phyloP scores from a whole-genome alignment of 352 stramenopile genomes.

The Globisporangium megalacanthum region DNA sequence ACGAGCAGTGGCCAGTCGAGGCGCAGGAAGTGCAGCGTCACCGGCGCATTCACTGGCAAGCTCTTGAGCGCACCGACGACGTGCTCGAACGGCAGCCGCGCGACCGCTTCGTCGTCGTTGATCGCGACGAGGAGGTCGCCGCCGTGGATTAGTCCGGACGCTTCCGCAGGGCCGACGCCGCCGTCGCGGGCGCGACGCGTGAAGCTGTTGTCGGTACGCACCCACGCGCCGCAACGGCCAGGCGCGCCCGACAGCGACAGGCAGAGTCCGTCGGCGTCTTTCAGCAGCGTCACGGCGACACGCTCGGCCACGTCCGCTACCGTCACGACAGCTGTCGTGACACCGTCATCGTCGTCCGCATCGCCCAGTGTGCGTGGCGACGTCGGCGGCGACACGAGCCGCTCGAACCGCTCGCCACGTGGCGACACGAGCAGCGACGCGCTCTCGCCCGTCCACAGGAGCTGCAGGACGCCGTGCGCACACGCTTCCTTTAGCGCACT shows the following conservation, averaged over 20 bases:
- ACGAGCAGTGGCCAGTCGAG: constrained; percentile 57
- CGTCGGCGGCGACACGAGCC: constrained; percentile 21
- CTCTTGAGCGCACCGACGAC: constrained; percentile 62
- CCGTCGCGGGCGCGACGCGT: constrained; percentile 39
- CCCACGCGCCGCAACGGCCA: constrained; percentile 68
- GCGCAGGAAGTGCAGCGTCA: constrained; percentile 53
- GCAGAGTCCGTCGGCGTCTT: constrained; percentile 65
- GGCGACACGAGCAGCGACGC: constrained; percentile 55
- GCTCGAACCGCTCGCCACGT: constrained; percentile 37
- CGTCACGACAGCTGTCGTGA: background rate
- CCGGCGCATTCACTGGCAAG: constrained; percentile 32
- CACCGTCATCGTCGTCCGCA: constrained; percentile 9
- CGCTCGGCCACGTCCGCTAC: constrained; percentile 27
- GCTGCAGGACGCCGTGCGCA: constrained; percentile 40
- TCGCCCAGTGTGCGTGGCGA: constrained; percentile 8
- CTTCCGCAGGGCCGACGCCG: constrained; percentile 53
- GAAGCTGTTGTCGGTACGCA: constrained; percentile 74
- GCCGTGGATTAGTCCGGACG: constrained; percentile 43
- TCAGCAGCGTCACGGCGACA: constrained; percentile 44
- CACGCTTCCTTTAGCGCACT: constrained; percentile 48
- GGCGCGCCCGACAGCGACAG: constrained; percentile 73
- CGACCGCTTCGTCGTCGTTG: constrained; percentile 44
- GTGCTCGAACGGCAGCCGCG: constrained; percentile 63
- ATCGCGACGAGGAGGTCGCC: constrained; percentile 72
- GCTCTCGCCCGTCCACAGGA: constrained; percentile 65